phyloP scores from a whole-genome alignment of 2,329 filamentous ascomycete species.

The Neonectria ditissima region DNA sequence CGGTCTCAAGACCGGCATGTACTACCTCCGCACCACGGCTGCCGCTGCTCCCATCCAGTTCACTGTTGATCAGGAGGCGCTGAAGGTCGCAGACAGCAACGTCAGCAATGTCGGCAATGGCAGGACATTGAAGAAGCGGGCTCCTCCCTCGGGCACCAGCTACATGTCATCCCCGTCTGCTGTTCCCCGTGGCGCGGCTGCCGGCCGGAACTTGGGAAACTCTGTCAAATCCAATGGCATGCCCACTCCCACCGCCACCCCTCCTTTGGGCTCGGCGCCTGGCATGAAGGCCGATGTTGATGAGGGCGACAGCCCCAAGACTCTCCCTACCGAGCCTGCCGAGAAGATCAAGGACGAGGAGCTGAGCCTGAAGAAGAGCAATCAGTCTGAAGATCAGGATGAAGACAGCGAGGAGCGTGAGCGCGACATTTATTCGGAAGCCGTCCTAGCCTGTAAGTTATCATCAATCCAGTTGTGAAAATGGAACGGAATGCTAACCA shows the following conservation, averaged over 20 bases:
- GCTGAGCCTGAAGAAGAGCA: conserved; percentile 63
- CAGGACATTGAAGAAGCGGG: conserved; percentile 76
- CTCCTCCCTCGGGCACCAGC: conserved; percentile 62
- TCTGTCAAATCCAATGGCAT: conserved; percentile 66
- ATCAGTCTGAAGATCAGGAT: conserved; percentile 79
- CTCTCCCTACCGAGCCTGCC: conserved; percentile 78
- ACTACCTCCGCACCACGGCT: conserved; percentile 98
- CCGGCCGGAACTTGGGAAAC: conserved; percentile 62
- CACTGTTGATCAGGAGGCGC: conserved; percentile 96
- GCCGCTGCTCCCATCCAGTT: conserved; percentile 98
- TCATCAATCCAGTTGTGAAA: no score
- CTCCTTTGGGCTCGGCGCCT: conserved; percentile 73
- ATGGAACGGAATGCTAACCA: conserved; percentile 48
- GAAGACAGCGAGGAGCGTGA: conserved; percentile 80
- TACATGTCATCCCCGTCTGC: conserved; percentile 68
- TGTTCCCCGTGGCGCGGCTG: conserved; percentile 76
- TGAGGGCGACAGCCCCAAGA: conserved; percentile 83
- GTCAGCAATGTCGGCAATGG: conserved; percentile 79
- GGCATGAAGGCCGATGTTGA: conserved; percentile 81
- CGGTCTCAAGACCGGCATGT: conserved; percentile 99
- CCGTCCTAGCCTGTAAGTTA: conserved; percentile 84
- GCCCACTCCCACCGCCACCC: conserved; percentile 76
- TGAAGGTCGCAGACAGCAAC: conserved; percentile 87
- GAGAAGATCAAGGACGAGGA: conserved; percentile 73
- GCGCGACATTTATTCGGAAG: conserved; percentile 94